These are phyloP conservation scores for Penicillium dipodomyicola DNA, from an alignment of 495 filamentous ascomycete genomes.

Conservation along the genomic window DNA sequence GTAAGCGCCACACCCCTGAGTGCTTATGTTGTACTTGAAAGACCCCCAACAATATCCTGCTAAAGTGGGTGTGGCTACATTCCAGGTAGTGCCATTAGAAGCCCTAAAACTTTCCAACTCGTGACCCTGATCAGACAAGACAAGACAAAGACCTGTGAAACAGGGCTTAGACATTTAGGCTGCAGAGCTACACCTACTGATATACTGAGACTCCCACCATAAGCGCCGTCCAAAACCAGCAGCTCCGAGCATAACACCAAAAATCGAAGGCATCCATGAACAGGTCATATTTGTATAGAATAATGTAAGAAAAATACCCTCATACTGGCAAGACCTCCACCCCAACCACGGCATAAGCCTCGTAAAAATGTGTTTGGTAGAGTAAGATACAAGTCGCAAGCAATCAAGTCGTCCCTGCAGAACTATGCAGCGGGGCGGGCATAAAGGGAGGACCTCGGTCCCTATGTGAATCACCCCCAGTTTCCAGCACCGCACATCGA, in stretches of 20 bases:
- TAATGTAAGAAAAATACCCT: slow-evolving; percentile 7
- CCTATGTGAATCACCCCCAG: slow-evolving; percentile 16
- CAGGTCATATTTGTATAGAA: slow-evolving; percentile 13
- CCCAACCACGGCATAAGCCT: slow-evolving; percentile 23
- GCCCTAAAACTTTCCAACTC: not conserved
- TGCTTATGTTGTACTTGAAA: not conserved
- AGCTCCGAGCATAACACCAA: not conserved
- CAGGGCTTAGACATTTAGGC: not conserved
- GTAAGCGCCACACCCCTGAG: not conserved
- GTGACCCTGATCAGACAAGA: not conserved
- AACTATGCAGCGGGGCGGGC: slow-evolving; percentile 20
- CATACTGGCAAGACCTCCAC: slow-evolving; percentile 5
- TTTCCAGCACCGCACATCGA: slow-evolving; percentile 9
- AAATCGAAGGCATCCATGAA: slow-evolving; percentile 1
- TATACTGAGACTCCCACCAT: not conserved
- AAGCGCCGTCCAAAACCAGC: not conserved
- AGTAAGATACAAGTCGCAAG: slow-evolving; percentile 35
- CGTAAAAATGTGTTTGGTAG: slow-evolving; percentile 30
- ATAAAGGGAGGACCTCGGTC: slow-evolving; percentile 23
- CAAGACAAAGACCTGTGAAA: not conserved
- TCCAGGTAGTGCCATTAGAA: not conserved
- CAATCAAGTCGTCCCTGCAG: slow-evolving; percentile 29
- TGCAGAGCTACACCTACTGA: not conserved
- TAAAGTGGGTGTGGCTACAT: not conserved
- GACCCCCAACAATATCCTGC: not conserved